Conservation (phyloP, 805 yeast genomes). For the Helenozyma rhizophorensis region DNA sequence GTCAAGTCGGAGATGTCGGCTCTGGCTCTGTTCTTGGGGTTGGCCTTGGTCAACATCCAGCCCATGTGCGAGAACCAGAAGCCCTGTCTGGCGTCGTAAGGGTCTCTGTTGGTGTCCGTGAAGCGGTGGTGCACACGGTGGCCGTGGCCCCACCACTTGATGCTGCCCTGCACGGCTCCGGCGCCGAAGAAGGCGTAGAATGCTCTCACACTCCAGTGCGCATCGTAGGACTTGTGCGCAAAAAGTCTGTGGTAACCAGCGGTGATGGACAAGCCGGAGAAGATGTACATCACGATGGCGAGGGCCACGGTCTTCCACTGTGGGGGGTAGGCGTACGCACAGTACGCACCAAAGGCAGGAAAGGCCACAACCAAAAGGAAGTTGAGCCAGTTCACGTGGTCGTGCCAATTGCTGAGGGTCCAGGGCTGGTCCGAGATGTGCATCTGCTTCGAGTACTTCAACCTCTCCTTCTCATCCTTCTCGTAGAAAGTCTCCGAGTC, state of each 20-base stretch:
- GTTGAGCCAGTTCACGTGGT: constrained; percentile 78
- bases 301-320: constrained; percentile 49
- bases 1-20: constrained; percentile 78
- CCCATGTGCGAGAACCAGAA: constrained; percentile 84
- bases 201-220: constrained; percentile 54
- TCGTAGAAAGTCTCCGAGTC: constrained; percentile 40
- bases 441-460: constrained; percentile 33
- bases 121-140: constrained; percentile 86
- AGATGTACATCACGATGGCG: constrained; percentile 48
- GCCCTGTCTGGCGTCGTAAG: constrained; percentile 81
- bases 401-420: constrained; percentile 67
- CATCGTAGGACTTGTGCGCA: constrained; percentile 72
- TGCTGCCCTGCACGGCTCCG: constrained; percentile 78
- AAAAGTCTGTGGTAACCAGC: constrained; percentile 82
- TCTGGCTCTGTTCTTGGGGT: constrained; percentile 77
- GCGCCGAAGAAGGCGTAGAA: constrained; percentile 78
- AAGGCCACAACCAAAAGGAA: constrained; percentile 56
- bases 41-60: constrained; percentile 79
- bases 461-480: constrained; percentile 35
- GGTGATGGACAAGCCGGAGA: constrained; percentile 73
- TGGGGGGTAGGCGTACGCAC: constrained; percentile 46
- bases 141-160: constrained; percentile 86
- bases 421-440: constrained; percentile 80
- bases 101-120: constrained; percentile 79
- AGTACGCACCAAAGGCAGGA: constrained; percentile 51